Conservation (phyloP, 2,329 filamentous ascomycete species). For the Lecanoromycetidae sp. region DNA sequence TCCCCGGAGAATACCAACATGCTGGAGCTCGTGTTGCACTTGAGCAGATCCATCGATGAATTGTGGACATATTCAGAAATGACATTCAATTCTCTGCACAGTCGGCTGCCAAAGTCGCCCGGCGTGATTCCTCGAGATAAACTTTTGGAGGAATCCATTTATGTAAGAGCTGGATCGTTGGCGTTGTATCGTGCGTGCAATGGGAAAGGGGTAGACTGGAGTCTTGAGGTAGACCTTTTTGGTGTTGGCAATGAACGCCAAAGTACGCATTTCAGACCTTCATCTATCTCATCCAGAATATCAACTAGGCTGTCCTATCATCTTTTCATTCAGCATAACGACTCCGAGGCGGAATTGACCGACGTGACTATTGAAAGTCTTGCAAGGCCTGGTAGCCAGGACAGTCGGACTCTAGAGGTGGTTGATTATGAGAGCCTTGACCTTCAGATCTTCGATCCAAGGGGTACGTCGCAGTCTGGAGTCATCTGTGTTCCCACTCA, state of each 20-base stretch:
- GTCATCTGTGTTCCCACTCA: not conserved
- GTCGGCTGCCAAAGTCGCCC: not conserved
- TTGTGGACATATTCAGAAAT: constrained; percentile 12
- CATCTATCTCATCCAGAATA: not conserved
- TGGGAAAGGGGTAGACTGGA: not conserved
- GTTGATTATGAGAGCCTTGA: not conserved
- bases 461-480: not conserved
- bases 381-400: not conserved
- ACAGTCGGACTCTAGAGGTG: not conserved
- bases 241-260: not conserved
- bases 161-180: constrained; percentile 5
- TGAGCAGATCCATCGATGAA: constrained; percentile 10
- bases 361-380: constrained; percentile 6
- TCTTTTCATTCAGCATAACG: not conserved
- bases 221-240: constrained; percentile 8
- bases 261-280: not conserved
- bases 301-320: not conserved
- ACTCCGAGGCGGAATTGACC: not conserved
- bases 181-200: constrained; percentile 1
- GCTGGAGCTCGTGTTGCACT: not conserved
- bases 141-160: constrained; percentile 3
- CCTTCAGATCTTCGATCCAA: not conserved
- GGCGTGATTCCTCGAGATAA: not conserved
- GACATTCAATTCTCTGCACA: constrained; percentile 9
- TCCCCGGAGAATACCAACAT: not conserved